phyloP scores from a whole-genome alignment of 306 rosid species.

The Neltuma alba region DNA sequence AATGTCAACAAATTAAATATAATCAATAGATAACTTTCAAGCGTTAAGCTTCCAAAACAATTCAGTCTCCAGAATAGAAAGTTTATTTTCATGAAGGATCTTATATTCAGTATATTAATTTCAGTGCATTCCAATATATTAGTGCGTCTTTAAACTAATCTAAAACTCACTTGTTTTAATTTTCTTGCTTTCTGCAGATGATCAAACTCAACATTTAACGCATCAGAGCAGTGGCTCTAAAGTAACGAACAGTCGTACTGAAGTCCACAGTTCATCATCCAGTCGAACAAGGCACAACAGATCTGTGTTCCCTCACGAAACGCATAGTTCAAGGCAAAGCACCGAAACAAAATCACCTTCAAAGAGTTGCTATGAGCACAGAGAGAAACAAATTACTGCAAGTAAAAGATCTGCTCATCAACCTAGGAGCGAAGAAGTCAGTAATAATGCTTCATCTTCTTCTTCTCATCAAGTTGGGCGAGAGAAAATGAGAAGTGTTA shows the following conservation, averaged over 20 bases:
- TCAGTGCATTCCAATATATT: too few relatives aligned
- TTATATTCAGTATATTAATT: too few relatives aligned
- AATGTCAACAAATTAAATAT: not conserved
- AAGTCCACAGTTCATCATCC: not conserved
- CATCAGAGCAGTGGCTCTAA: not conserved
- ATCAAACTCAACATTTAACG: not conserved
- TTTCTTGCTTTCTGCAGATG: not conserved
- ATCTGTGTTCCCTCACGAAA: too few relatives aligned
- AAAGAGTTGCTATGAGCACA: not conserved
- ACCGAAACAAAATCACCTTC: not conserved
- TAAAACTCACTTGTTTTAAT: not conserved
- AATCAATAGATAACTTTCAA: too few relatives aligned
- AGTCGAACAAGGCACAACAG: not conserved
- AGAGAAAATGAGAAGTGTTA: not conserved
- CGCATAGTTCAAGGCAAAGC: too few relatives aligned
- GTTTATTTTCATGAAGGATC: too few relatives aligned
- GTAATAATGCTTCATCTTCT: not conserved
- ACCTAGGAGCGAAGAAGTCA: not conserved
- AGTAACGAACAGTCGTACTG: not conserved
- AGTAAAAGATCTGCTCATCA: not conserved
- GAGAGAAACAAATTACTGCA: not conserved
- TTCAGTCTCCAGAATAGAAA: too few relatives aligned
- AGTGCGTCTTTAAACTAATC: too few relatives aligned
- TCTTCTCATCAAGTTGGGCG: not conserved
- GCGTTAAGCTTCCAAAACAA: not conserved